Evolutionary conservation across 495 filamentous ascomycete species (phyloP).

Genomic region (Hypoxylon fragiforme): DNA sequence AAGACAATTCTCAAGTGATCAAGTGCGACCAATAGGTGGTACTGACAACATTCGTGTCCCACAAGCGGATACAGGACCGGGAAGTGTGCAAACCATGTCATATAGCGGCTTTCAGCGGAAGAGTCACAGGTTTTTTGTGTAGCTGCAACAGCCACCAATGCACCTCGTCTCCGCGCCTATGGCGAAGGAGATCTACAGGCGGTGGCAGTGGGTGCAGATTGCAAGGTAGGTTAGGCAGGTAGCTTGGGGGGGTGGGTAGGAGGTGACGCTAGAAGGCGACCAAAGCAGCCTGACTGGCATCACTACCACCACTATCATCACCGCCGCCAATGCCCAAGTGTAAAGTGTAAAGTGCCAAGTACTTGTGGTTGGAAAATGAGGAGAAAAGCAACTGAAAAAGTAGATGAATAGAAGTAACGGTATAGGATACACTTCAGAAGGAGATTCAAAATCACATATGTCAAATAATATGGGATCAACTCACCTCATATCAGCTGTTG

Average conservation of each 20-base stretch:
- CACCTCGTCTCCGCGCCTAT: conserved; percentile 31
- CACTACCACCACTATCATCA: neutral
- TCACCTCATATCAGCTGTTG: conserved; percentile 54
- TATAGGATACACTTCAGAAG: conserved; percentile 5
- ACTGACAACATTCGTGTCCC: conserved; percentile 51
- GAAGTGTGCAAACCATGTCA: conserved; percentile 42
- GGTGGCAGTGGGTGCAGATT: conserved; percentile 30
- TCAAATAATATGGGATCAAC: conserved; percentile 16
- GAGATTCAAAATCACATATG: neutral
- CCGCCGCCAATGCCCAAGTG: conserved; percentile 18
- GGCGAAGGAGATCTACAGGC: conserved; percentile 28
- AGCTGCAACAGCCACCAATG: conserved; percentile 38
- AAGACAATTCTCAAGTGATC: conserved; percentile 38
- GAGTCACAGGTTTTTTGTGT: conserved; percentile 31
- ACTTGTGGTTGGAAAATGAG: conserved; percentile 3
- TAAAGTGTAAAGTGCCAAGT: too few species aligned
- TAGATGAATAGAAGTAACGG: conserved; percentile 3
- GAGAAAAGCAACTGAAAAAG: conserved; percentile 6
- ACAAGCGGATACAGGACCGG: conserved; percentile 51
- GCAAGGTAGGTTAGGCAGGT: conserved; percentile 20
- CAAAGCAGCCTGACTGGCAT: conserved; percentile 24
- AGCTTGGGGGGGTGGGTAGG: conserved; percentile 7
- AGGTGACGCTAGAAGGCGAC: conserved; percentile 24
- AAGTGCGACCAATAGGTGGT: conserved; percentile 48
- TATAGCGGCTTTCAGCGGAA: conserved; percentile 34